Base-by-base conservation (phyloP, 148 eudicot genomes). In the Spergularia bocconei region DNA sequence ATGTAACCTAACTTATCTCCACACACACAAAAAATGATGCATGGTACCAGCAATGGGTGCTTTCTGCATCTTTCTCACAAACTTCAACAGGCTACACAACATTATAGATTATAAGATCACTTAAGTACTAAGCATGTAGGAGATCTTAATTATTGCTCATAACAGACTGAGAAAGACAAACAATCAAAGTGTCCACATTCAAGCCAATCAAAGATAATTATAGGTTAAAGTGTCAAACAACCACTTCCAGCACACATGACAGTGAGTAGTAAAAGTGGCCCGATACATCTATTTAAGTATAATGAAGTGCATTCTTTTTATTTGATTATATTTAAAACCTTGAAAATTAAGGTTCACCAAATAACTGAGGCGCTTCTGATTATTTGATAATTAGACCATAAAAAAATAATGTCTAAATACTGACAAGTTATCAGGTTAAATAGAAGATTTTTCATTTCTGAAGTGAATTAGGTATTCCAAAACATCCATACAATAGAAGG, bases 401-500 rank as follows among this genome's bases (percentile, higher is more conserved):
- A 9, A 44, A 44, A 44, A 9, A 44, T 1, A 41, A 41, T 2
- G 47, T 41, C 5, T 41, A 41, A 5, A 41, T 1, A 44, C 48
- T 44, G 48, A 44, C 48, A 44, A 6, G 48, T 44, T 9, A 3
- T 44, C 48, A 44, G 48, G 48, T 2, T 44, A 9, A 44, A 44
- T 44, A 44, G 48, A 44, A 44, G 8, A 44, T 25, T 39, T 62
- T 70, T 39, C 44, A 56, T 63, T 10, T 54, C 7, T 48, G 15
- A 64, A 62, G 0, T 52, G 4, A 69, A 64, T 36, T 1, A 47
- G 33, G 17, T 48, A 23, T 19, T 23, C 48, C 55, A 41, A 25
- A 16, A 70, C 16, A 81, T 48, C 12, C 13, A 69, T 19, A 53
- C 48, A 29, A 70, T 14, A 76, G 89, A 69, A 87, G 98, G 98